phyloP scores from a whole-genome alignment of 768 basidiomycete species.

The Tephrocybe sp. region DNA sequence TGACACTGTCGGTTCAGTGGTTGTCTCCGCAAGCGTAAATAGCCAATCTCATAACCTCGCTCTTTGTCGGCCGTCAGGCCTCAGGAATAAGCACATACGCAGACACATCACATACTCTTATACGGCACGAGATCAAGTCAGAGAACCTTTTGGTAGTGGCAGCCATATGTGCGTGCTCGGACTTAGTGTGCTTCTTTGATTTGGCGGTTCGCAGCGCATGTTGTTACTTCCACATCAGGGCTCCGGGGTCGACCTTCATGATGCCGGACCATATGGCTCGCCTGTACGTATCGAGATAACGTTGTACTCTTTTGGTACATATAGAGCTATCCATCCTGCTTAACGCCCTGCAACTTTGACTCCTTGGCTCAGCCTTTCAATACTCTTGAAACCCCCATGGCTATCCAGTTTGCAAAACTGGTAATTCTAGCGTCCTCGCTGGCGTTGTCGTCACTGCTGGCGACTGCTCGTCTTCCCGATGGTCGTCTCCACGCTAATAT shows the following conservation, averaged over 20 bases:
- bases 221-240: conserved; percentile 1
- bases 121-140: too few species aligned
- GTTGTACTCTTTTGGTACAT: neutral
- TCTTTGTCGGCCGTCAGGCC: too few species aligned
- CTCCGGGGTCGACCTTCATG: neutral
- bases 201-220: conserved; percentile 5
- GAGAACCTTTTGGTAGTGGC: neutral
- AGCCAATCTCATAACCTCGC: too few species aligned
- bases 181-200: conserved; percentile 16
- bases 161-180: conserved; percentile 10
- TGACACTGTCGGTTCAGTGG: too few species aligned
- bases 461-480: conserved; percentile 30
- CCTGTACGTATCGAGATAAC: conserved; percentile 2
- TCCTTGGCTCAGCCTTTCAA: conserved; percentile 2
- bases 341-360: neutral
- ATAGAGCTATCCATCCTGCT: neutral
- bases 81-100: too few species aligned
- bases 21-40: too few species aligned
- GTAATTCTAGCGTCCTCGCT: conserved; percentile 19
- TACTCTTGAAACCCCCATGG: neutral
- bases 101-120: too few species aligned
- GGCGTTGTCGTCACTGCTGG: conserved; percentile 19
- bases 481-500: conserved; percentile 42
- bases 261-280: conserved; percentile 15
- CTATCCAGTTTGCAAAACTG: conserved; percentile 16